Evolutionary conservation across 164 flowering plant species (phyloP).

Genomic region (Nymphaea colorata): DNA sequence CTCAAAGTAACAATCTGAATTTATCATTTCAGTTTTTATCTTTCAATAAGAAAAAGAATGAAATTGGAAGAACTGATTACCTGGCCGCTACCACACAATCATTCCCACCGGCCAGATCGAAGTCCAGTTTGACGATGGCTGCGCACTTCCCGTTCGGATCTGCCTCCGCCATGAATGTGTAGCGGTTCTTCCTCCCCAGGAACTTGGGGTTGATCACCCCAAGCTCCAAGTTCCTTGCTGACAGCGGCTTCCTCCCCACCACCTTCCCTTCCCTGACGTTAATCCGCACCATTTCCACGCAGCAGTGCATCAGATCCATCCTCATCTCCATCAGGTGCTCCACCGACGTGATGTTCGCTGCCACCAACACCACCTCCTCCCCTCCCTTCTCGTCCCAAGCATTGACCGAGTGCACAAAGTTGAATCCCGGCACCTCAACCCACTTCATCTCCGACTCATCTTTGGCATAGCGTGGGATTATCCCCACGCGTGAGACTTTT

Average conservation of each 20-base stretch:
- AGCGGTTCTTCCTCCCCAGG: conserved; percentile 39
- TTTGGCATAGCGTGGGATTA: too few relatives aligned
- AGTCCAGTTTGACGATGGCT: conserved; percentile 63
- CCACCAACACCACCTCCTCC: conserved; percentile 38
- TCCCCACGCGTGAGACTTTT: too few relatives aligned
- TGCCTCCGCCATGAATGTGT: conserved; percentile 43
- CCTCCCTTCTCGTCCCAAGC: conserved; percentile 80
- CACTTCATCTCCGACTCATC: conserved; percentile 47
- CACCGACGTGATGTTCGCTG: conserved; percentile 43
- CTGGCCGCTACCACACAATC: conserved; percentile 3
- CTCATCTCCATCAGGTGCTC: conserved; percentile 44
- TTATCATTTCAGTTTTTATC: too few relatives aligned
- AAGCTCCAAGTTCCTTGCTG: conserved; percentile 50
- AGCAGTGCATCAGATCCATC: conserved; percentile 39
- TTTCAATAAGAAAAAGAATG: too few relatives aligned
- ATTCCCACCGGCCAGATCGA: conserved; percentile 10
- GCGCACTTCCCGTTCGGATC: conserved; percentile 52
- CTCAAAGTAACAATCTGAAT: too few relatives aligned
- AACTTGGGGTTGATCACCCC: conserved; percentile 48
- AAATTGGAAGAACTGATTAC: too few relatives aligned
- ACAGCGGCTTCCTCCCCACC: conserved; percentile 36
- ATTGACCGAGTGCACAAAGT: conserved; percentile 50
- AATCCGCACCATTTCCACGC: conserved; percentile 55
- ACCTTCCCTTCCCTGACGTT: conserved; percentile 29
- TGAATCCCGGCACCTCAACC: conserved; percentile 76